phyloP scores from a whole-genome alignment of 2,329 filamentous ascomycete species.

The Parastagonospora avenae region DNA sequence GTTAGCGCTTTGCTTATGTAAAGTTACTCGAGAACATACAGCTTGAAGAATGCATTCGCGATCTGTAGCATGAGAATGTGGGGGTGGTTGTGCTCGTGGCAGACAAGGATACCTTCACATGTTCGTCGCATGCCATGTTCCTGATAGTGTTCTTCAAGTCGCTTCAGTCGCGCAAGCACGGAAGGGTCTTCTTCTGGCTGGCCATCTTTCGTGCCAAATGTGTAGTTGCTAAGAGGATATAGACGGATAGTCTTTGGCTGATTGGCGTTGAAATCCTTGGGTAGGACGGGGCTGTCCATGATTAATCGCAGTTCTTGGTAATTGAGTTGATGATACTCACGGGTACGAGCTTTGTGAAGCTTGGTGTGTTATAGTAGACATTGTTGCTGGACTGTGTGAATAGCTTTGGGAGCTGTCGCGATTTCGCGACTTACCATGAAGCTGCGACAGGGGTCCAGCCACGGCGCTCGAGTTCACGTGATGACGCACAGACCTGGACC shows the following conservation, averaged over 20 bases:
- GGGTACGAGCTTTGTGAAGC: conserved; percentile 78
- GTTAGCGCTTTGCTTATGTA: conserved; percentile 1
- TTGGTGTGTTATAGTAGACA: conserved; percentile 83
- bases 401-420: conserved; percentile 5
- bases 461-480: conserved; percentile 7
- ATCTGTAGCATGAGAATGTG: conserved; percentile 99
- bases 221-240: conserved; percentile 97
- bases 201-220: conserved; percentile 96
- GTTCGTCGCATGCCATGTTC: conserved; percentile 95
- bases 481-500: conserved; percentile 3
- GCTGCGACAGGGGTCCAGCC: conserved; percentile 15
- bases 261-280: conserved; percentile 83
- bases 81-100: conserved; percentile 98
- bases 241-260: conserved; percentile 89
- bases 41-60: conserved; percentile 98
- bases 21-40: conserved; percentile 55
- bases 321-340: conserved; percentile 41
- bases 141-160: conserved; percentile 93
- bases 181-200: conserved; percentile 98
- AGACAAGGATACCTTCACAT: conserved; percentile 95
- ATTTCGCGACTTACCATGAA: conserved; percentile 17
- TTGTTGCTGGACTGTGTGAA: conserved; percentile 45
- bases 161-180: conserved; percentile 87
- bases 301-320: conserved; percentile 6
- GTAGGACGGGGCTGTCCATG: conserved; percentile 68